phyloP scores from a whole-genome alignment of 1,139 yeast species.

The Pichia inconspicua region DNA sequence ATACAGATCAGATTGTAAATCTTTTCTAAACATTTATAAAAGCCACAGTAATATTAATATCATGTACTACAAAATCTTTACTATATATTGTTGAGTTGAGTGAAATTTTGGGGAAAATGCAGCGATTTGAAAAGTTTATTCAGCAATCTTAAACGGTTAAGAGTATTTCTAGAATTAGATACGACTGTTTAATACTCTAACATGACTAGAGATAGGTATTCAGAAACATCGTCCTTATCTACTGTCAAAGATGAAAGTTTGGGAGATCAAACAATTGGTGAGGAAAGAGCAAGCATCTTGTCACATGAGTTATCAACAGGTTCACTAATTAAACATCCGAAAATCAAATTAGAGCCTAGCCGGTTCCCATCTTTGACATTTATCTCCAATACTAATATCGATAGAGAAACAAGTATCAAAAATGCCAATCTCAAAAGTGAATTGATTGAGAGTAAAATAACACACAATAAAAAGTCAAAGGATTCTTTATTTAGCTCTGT shows the following conservation, averaged over 20 bases:
- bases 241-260: background rate
- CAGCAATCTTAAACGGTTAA: too few species aligned
- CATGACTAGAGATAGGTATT: background rate
- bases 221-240: background rate
- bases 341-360: constrained; percentile 3
- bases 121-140: background rate
- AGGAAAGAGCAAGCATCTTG: background rate
- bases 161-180: too few species aligned
- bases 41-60: background rate
- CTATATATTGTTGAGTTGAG: too few species aligned
- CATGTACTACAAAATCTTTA: too few species aligned
- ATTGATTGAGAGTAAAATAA: constrained; percentile 10
- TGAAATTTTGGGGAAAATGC: background rate
- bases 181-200: too few species aligned
- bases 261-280: background rate
- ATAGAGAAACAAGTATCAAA: constrained; percentile 13
- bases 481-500: constrained; percentile 7
- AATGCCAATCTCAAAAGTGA: constrained; percentile 18
- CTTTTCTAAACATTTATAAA: background rate
- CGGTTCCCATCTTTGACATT: constrained; percentile 16
- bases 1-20: background rate
- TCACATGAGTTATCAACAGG: constrained; percentile 1
- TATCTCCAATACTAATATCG: constrained; percentile 4
- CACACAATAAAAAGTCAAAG: constrained; percentile 3
- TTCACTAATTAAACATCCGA: background rate